Evolutionary conservation across 1,284 basidiomycete species (phyloP), one percentile per base, ranked within the genome.

Genomic region (Leccinum idahoense): DNA sequence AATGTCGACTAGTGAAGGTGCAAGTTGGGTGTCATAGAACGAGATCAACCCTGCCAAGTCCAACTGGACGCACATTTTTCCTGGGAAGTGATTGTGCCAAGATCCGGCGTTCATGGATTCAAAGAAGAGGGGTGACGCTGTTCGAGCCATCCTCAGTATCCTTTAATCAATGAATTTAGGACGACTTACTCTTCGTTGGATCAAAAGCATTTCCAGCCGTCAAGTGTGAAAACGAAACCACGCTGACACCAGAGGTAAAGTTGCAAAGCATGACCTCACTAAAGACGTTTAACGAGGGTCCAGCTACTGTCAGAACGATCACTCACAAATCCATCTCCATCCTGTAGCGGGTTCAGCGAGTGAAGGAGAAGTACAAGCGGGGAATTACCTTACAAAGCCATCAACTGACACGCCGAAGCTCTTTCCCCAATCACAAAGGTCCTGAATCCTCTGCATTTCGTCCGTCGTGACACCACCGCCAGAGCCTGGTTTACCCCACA

Each of bases 241-340:
- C 60, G 20, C 77, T 70, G 14, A 84, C 66, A 1, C 80, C 79
- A 7, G 73, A 66, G 4, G 72, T 75, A 63, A 84, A 78, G 67
- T 83, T 71, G 65, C 83, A 85, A 4, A 82, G 68, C 80, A 85
- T 82, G 29, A 82, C 74, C 69, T 85, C 83, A 60, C 83, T 85
- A 61, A 15, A 54, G 4, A 15, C 18, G 23, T 37, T n/a, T 57
- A 5, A 63, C 37, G 44, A 61, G 41, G 29, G 58, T 5, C 2
- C 1, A 23, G 11, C 7, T 26, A 12, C 2, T 18, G 1, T 10
- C 5, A 20, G 15, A 29, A 57, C 46, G 7, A 39, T 49, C 15
- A 68, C 80, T 68, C 65, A 83, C 81, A 82, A 83, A 64, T 77
- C 73, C 73, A 80, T 77, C 70, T 81, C 78, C 81, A 82, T 82